Conservation (phyloP, 768 basidiomycete genomes). For the Suillus variegatus region DNA sequence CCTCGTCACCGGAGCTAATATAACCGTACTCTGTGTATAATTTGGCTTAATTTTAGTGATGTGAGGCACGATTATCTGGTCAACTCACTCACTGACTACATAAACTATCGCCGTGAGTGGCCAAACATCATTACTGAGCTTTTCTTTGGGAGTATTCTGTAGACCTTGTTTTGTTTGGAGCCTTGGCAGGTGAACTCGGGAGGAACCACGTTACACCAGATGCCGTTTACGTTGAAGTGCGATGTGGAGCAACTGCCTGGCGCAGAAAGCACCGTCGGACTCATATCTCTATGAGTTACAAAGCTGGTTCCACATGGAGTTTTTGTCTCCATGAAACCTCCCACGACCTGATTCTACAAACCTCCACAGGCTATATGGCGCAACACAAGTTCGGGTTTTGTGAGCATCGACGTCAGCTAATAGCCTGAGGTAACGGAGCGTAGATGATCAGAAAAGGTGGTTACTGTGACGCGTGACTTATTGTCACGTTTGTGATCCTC, state of each 20-base stretch:
- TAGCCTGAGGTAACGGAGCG: not conserved
- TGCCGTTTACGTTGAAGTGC: not conserved
- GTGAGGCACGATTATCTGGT: not conserved
- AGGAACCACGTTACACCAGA: not conserved
- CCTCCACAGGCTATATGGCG: not conserved
- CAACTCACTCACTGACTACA: not conserved
- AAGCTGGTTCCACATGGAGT: not conserved
- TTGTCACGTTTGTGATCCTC: slow-evolving; percentile 18
- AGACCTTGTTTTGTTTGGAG: not conserved
- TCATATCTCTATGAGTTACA: not conserved
- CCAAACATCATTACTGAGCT: not conserved
- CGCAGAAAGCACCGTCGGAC: not conserved
- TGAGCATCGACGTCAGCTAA: not conserved
- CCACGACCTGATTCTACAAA: not conserved
- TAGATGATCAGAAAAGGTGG: slow-evolving; percentile 16
- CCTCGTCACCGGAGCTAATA: not conserved
- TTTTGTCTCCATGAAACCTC: not conserved
- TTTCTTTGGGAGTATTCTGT: not conserved
- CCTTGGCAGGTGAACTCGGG: not conserved
- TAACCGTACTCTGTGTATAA: not conserved
- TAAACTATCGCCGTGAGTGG: not conserved
- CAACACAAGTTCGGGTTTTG: not conserved
- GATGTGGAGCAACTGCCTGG: not conserved
- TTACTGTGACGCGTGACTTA: slow-evolving; percentile 24
- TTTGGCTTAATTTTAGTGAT: not conserved